Evolutionary conservation across 73 alveolate genomes (phyloP), one percentile per base, ranked within the genome.

Genomic region (Diophrys appendiculata): DNA sequence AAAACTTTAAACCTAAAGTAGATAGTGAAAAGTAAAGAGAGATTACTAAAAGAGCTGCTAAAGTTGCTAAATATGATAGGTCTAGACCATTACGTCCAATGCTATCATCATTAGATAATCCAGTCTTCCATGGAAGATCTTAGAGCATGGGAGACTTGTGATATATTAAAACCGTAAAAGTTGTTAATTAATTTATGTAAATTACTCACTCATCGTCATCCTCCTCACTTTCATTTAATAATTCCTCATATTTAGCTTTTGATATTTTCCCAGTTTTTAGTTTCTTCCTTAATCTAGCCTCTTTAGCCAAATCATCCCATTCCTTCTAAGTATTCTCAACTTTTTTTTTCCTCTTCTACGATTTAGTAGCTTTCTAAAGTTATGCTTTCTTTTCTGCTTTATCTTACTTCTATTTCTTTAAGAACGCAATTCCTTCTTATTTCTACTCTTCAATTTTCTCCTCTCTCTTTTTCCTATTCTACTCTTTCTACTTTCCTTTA

Each of bases 231-330:
- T n/a, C 83, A 69, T 71, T 81, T 64, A 84, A 65, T 32, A 72
- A 54, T 54, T 87, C 89, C 77, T 90, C 89, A 73, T 78, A 94
- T 81, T 92, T 88, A 27, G 73, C 84, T 53, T 86, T 70, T n/a
- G 93, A 76, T 28, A 96, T 96, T 76, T 95, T 95, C 18, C 99
- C 99, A 68, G 87, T 80, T 86, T 89, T 95, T 33, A 91, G 87
- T 81, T 94, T 95, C 90, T 93, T 96, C 30, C 79, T 89, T 70
- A 96, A 70, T 22, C 90, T 78, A 60, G 89, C 95, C 76, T 96
- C 99, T 72, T 83, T 90, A 52, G 94, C 88, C 30, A 93, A 80
- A 35, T 96, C 98, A 73, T 95, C 97, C 96, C 95, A 95, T 64
- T 89, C 94, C 70, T 88, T 91, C 75, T 88, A 90, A 26, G 71